Evolutionary conservation across 179 eudicot genomes (phyloP).

Genomic region (Beta lomatogona): DNA sequence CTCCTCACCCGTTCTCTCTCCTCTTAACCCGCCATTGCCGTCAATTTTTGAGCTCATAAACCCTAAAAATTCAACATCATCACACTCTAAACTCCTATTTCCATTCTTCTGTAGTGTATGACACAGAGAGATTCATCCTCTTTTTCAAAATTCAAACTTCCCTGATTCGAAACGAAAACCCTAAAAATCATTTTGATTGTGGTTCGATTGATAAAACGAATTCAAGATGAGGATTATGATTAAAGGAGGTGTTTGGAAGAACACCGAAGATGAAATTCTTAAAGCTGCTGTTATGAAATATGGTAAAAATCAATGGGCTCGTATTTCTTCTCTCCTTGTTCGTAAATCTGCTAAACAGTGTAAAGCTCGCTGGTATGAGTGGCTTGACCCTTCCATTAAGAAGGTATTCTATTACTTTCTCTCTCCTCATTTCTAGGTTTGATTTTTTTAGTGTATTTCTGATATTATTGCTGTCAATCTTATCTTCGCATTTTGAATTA

Average conservation of each 20-base stretch:
- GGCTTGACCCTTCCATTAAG: slow-evolving; percentile 98
- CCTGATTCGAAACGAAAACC: slow-evolving; percentile 5
- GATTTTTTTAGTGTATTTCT: not conserved
- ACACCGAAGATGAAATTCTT: slow-evolving; percentile 95
- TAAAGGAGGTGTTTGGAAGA: slow-evolving; percentile 99
- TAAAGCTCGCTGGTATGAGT: slow-evolving; percentile 98
- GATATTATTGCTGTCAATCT: not conserved
- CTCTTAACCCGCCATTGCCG: slow-evolving; percentile 30
- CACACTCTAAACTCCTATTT: not conserved
- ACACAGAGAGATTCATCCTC: not conserved
- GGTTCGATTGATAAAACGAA: slow-evolving; percentile 14
- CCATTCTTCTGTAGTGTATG: too few species aligned
- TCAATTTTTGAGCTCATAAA: slow-evolving; percentile 15
- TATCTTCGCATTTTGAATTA: not conserved
- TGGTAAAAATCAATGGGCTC: slow-evolving; percentile 97
- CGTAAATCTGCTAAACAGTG: slow-evolving; percentile 99
- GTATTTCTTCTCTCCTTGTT: slow-evolving; percentile 83
- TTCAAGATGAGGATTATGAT: slow-evolving; percentile 98
- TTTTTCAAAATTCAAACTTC: not conserved
- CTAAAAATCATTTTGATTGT: not conserved
- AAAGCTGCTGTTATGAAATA: slow-evolving; percentile 98
- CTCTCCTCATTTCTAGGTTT: not conserved
- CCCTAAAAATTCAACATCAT: slow-evolving; percentile 5
- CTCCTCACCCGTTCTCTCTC: not conserved
- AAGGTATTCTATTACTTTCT: slow-evolving; percentile 46